Percentiles rank a stretch among this genome's conserved stretches.
Evolutionary conservation across 257 asterid genomes (phyloP).

Genomic region (Agastache rugosa): DNA sequence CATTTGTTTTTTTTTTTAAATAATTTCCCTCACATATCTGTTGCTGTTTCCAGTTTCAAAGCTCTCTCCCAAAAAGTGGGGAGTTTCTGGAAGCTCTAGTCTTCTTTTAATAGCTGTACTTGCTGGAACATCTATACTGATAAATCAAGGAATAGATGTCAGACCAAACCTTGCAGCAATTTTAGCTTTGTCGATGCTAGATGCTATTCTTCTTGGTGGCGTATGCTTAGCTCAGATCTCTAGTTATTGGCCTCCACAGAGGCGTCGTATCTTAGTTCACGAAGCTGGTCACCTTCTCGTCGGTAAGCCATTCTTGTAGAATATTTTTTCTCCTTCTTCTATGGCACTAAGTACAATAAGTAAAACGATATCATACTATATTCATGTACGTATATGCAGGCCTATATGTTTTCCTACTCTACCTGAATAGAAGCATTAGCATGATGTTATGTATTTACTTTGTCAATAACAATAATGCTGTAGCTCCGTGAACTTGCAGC

Average conservation of each 20-base stretch:
- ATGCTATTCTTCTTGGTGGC: conserved; percentile 91
- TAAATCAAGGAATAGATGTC: conserved; percentile 88
- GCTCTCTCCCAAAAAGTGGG: conserved; percentile 98
- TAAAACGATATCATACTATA: neutral
- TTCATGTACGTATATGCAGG: conserved; percentile 21
- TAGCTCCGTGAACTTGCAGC: conserved; percentile 63
- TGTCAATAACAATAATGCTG: conserved; percentile 19
- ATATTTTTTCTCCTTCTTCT: neutral
- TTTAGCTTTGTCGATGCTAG: conserved; percentile 68
- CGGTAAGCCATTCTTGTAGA: conserved; percentile 54
- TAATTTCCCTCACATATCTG: conserved; percentile 29
- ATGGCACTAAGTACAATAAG: neutral
- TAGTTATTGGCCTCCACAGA: conserved; percentile 95
- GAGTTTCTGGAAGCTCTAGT: conserved; percentile 85
- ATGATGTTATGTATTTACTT: conserved; percentile 23
- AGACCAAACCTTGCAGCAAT: conserved; percentile 83
- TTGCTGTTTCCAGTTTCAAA: conserved; percentile 66
- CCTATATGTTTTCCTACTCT: conserved; percentile 3
- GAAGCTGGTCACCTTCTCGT: conserved; percentile 99
- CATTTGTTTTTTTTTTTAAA: neutral
- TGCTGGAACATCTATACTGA: conserved; percentile 70
- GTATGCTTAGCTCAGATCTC: conserved; percentile 89
- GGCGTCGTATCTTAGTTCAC: conserved; percentile 89
- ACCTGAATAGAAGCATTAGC: conserved; percentile 24
- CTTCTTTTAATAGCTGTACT: conserved; percentile 62